Evolutionary conservation across 2,329 filamentous ascomycete genomes (phyloP).

Genomic region (Bisporella sp.): DNA sequence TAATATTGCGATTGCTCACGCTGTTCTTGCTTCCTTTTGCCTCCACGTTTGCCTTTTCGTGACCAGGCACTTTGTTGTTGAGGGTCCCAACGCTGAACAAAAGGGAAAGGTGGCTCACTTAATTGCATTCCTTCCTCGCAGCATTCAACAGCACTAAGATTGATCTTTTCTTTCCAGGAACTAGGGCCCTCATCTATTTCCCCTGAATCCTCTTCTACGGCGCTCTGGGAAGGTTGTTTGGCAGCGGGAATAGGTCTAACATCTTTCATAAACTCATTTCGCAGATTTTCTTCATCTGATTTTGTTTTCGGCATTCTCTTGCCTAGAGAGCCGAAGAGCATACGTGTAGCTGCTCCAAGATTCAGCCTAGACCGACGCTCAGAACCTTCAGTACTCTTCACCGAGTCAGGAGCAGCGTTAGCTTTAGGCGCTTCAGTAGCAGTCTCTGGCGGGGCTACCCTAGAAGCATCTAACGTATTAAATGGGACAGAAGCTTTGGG

Average conservation of each 20-base stretch:
- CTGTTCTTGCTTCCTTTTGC: slow-evolving; percentile 43
- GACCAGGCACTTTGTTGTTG: slow-evolving; percentile 50
- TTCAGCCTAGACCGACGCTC: slow-evolving; percentile 34
- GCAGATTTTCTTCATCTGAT: slow-evolving; percentile 58
- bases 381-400: slow-evolving; percentile 1
- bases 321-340: slow-evolving; percentile 68
- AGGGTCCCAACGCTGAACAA: slow-evolving; percentile 81
- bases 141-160: slow-evolving; percentile 77
- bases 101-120: slow-evolving; percentile 79
- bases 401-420: slow-evolving; percentile 2
- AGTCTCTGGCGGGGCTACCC: slow-evolving; percentile 3
- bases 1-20: slow-evolving; percentile 34
- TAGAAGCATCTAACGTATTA: slow-evolving; percentile 15
- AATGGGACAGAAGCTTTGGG: background rate
- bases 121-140: slow-evolving; percentile 61
- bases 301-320: slow-evolving; percentile 61
- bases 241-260: slow-evolving; percentile 34
- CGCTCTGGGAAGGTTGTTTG: slow-evolving; percentile 8
- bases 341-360: slow-evolving; percentile 55
- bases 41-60: slow-evolving; percentile 34
- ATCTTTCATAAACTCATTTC: slow-evolving; percentile 50
- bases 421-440: background rate
- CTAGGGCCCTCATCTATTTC: slow-evolving; percentile 43
- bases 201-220: slow-evolving; percentile 8
- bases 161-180: slow-evolving; percentile 68